phyloP scores from a whole-genome alignment of 1,284 basidiomycete genomes.

The Tilletia walkeri region DNA sequence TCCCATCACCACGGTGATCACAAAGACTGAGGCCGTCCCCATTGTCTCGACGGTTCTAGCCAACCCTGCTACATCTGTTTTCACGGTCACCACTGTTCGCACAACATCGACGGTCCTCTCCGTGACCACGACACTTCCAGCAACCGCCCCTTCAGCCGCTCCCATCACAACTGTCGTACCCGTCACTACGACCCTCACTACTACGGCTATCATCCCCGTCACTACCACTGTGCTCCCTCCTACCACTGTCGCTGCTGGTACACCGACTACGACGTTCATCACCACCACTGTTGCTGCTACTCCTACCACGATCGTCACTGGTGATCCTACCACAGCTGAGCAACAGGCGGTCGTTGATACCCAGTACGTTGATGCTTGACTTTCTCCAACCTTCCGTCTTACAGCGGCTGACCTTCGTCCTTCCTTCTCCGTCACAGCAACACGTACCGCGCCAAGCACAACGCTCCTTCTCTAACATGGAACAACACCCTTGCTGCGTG shows the following conservation, averaged over 20 bases:
- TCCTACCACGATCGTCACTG: neutral
- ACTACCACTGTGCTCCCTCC: neutral
- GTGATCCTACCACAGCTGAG: slow-evolving; percentile 2
- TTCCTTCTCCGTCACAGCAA: slow-evolving; percentile 23
- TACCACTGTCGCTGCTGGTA: no score
- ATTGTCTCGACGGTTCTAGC: neutral
- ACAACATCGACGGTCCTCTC: no score
- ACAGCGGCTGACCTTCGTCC: no score
- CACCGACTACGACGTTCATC: no score
- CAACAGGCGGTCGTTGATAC: slow-evolving; percentile 7
- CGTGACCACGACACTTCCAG: no score
- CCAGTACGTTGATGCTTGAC: neutral
- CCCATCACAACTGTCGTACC: neutral
- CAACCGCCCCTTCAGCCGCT: neutral
- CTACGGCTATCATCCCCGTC: neutral
- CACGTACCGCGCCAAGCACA: slow-evolving; percentile 28
- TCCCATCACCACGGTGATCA: neutral
- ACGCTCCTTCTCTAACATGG: slow-evolving; percentile 28
- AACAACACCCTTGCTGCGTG: slow-evolving; percentile 24
- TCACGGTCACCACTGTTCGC: no score
- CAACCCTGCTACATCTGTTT: no score
- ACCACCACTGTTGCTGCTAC: neutral
- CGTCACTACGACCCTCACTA: neutral
- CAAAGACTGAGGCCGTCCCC: neutral
- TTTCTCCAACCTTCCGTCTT: neutral